Evolutionary conservation across 1,284 basidiomycete genomes (phyloP).

Genomic region (Ceratobasidium sp.): DNA sequence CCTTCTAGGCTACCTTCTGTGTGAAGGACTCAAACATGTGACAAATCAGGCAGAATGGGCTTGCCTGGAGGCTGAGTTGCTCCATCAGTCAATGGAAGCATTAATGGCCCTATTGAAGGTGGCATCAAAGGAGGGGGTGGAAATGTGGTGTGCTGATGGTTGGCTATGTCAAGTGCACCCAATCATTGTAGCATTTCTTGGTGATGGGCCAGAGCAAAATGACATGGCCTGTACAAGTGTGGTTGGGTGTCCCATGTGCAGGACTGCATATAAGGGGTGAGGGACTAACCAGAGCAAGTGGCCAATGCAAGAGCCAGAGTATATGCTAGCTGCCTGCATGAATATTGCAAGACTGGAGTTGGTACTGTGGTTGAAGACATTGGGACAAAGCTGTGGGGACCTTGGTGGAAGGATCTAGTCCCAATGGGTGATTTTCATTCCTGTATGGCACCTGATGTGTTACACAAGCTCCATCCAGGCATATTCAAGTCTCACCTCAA

Average conservation of each 20-base stretch:
- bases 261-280: not conserved
- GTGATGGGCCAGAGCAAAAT: conserved; percentile 1
- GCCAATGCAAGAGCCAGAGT: too few species aligned
- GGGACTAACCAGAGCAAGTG: too few species aligned
- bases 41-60: not conserved
- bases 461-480: too few species aligned
- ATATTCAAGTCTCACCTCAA: too few species aligned
- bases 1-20: conserved; percentile 38
- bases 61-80: not conserved
- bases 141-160: not conserved
- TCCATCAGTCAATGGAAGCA: not conserved
- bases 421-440: too few species aligned
- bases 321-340: too few species aligned
- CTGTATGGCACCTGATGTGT: too few species aligned
- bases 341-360: too few species aligned
- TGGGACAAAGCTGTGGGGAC: too few species aligned
- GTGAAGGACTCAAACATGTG: not conserved
- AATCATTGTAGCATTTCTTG: not conserved
- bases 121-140: not conserved
- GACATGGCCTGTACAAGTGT: not conserved
- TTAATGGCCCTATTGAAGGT: not conserved
- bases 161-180: not conserved
- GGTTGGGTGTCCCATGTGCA: not conserved
- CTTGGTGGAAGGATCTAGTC: too few species aligned
- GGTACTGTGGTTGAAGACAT: too few species aligned